These are phyloP conservation scores for Daldinia vernicosa DNA, from an alignment of 495 filamentous ascomycete species.

Conservation along the genomic window DNA sequence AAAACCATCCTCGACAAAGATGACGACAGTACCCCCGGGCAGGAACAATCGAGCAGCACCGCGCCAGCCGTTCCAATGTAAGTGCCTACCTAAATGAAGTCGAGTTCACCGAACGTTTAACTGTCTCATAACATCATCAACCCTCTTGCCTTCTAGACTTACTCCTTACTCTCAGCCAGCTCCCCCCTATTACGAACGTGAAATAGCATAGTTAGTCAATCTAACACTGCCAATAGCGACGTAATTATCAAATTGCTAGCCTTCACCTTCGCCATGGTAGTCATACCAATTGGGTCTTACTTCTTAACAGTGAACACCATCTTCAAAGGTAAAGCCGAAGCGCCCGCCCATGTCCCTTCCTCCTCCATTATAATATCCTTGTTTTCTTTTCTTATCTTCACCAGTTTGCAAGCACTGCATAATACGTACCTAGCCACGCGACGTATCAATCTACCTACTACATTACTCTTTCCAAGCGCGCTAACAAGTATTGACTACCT, in stretches of 20 bases:
- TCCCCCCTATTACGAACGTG: constrained; percentile 1
- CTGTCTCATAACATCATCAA: too few relatives aligned
- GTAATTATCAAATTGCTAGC: constrained; percentile 89
- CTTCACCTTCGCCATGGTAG: constrained; percentile 92
- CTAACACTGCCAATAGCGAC: constrained; percentile 60
- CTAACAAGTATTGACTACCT: constrained; percentile 19
- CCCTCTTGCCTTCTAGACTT: background rate
- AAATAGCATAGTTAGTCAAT: background rate
- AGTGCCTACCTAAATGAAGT: constrained; percentile 51
- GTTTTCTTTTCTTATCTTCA: background rate
- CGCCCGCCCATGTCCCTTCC: background rate
- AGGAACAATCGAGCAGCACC: constrained; percentile 54
- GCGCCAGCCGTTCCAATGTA: constrained; percentile 79
- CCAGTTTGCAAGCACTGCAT: background rate
- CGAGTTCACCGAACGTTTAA: background rate
- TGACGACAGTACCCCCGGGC: constrained; percentile 53
- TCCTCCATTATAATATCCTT: background rate
- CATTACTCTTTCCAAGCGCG: background rate
- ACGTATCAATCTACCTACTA: background rate
- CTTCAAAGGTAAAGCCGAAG: constrained; percentile 69
- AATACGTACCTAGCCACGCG: background rate
- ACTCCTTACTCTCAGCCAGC: constrained; percentile 8
- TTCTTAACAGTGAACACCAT: constrained; percentile 79
- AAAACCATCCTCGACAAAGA: constrained; percentile 64
- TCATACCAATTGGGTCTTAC: constrained; percentile 84